These are phyloP conservation scores for Cladophialophora carrionii DNA, from an alignment of 2,329 filamentous ascomycete genomes.

Conservation along the genomic window DNA sequence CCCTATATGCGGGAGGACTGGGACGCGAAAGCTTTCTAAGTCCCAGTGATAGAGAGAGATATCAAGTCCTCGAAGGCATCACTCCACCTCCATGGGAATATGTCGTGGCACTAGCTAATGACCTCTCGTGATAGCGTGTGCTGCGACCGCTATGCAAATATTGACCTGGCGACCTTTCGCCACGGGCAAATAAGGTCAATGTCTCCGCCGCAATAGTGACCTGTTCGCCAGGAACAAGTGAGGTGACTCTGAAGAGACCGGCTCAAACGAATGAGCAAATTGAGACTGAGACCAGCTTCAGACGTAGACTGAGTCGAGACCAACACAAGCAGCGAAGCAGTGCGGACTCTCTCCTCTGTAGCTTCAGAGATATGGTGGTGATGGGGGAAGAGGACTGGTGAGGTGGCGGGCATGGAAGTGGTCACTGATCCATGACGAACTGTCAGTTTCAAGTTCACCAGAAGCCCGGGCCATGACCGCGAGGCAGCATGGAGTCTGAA, in stretches of 20 bases:
- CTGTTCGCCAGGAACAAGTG: background rate
- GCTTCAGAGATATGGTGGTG: background rate
- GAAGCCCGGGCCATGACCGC: conserved; percentile 7
- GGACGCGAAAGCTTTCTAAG: background rate
- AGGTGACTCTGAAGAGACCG: background rate
- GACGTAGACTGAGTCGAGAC: background rate
- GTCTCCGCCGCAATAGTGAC: background rate
- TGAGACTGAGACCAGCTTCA: background rate
- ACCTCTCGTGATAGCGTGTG: background rate
- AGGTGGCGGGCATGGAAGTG: conserved; percentile 9
- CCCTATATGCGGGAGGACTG: background rate
- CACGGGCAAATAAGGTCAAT: background rate
- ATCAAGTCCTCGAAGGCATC: background rate
- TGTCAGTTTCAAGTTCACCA: conserved; percentile 5
- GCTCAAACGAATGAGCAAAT: background rate
- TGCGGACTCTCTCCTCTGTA: background rate
- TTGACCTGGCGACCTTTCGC: background rate
- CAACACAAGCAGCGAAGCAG: conserved; percentile 8
- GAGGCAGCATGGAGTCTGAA: background rate
- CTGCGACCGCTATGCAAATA: background rate
- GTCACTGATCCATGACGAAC: conserved; percentile 7
- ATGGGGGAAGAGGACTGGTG: background rate
- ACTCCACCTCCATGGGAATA: background rate
- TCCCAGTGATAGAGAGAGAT: background rate
- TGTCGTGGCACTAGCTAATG: background rate